Base-by-base conservation (phyloP, 345 rosid species). In the Ricinus communis region DNA sequence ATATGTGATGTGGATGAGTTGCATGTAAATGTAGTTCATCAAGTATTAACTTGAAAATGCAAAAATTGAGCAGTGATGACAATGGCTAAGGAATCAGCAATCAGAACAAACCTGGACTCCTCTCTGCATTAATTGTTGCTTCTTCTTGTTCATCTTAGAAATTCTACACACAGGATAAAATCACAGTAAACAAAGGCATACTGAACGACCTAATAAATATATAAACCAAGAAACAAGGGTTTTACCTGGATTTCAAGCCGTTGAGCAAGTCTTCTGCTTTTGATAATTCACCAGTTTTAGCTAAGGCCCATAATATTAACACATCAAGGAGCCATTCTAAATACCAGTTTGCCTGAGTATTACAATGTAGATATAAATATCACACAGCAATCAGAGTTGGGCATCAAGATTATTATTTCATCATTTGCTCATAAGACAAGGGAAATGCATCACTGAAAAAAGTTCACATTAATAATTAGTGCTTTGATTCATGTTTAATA, bases 321-420 rank as follows among this genome's bases (percentile, higher is more conserved):
- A 91, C 67, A 81, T 94, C 93, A 22, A 94, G 82, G 77, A 86
- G 93, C 97, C 92, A 94, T 62, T 85, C 93, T 14, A 87, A 41
- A 76, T 84, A 77, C 98, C 98, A 91, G 77, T 72, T 76, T 60
- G 66, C 82, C 99, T 94, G 75, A 76, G 46, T 52, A 73, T 71
- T 31, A 36, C 9, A 74, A 40, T 12, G 64, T 56, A 71, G 18
- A 22, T n/a, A 49, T 27, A 30, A 22, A 50, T 22, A 72, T 47
- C 14, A 7, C 8, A 54, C 22, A 51, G 63, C 59, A 53, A 65
- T 52, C 15, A 68, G 27, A 70, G 5, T 65, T 27, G 33, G 31
- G 30, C 50, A 54, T n/a, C 38, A 18, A 18, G 1, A 50, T 5
- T 41, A 25, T 27, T 28, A 21, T 38, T 30, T 21, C 38, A 66